A percentile compares a stretch with the other conserved stretches of the same genome.
phyloP scores from a whole-genome alignment of 1,284 basidiomycete genomes.

The Bjerkandera adusta region DNA sequence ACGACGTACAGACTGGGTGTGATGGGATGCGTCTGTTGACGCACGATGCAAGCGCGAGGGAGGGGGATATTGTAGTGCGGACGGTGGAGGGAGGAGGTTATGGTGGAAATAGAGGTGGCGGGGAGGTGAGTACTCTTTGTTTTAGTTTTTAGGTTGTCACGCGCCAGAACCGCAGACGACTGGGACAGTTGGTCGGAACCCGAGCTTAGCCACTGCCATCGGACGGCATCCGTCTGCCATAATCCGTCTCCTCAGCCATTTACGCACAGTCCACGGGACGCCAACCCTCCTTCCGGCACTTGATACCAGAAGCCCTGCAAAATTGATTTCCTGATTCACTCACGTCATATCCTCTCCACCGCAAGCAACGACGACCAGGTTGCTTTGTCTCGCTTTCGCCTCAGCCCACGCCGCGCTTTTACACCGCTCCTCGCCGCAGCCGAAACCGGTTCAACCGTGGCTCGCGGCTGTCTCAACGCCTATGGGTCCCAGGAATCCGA shows the following conservation, averaged over 20 bases:
- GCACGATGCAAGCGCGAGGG: no score
- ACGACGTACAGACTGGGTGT: background rate
- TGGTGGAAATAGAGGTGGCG: background rate
- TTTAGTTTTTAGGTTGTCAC: conserved; percentile 5
- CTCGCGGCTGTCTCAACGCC: no score
- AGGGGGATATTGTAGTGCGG: background rate
- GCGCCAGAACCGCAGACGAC: conserved; percentile 3
- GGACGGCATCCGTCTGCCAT: conserved; percentile 3
- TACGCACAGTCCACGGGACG: conserved; percentile 1
- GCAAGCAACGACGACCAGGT: no score
- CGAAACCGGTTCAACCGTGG: no score
- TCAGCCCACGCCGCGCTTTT: no score
- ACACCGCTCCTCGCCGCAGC: no score
- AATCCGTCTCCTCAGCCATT: background rate
- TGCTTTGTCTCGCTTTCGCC: no score
- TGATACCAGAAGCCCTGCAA: conserved; percentile 2
- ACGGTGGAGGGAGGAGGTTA: background rate
- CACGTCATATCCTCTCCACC: conserved; percentile 8
- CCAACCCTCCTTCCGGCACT: conserved; percentile 1
- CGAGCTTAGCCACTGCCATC: conserved; percentile 7
- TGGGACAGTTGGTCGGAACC: background rate
- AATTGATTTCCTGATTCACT: conserved; percentile 3
- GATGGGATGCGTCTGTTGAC: background rate
- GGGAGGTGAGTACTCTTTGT: background rate
- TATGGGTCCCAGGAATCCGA: no score